Percentiles rank a stretch among this genome's conserved stretches.
Evolutionary conservation across 164 flowering plant genomes (phyloP).

Genomic region (Kalanchoe fedtschenkoi): DNA sequence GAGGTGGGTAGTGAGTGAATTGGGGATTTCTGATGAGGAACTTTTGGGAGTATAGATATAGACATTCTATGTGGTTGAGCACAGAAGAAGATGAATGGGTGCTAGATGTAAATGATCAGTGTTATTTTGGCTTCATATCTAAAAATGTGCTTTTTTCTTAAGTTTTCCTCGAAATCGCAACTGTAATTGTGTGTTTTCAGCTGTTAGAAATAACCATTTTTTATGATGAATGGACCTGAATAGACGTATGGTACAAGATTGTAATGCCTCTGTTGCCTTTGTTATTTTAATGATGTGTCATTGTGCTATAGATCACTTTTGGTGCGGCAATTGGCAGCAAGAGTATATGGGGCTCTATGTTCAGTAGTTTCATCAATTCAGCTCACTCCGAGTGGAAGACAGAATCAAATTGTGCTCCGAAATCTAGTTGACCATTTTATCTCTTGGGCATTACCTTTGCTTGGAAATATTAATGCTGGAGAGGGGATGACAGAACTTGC

Average conservation of each 20-base stretch:
- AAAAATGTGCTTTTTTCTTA: no score
- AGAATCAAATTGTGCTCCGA: constrained; percentile 49
- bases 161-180: no score
- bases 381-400: constrained; percentile 60
- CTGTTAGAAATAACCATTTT: no score
- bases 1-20: background rate
- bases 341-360: constrained; percentile 71
- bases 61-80: background rate
- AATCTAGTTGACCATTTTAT: constrained; percentile 68
- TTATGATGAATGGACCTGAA: background rate
- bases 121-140: no score
- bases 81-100: background rate
- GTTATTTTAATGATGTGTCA: constrained; percentile 3
- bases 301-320: constrained; percentile 40
- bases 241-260: background rate
- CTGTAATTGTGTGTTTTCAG: no score
- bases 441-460: constrained; percentile 72
- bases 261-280: background rate
- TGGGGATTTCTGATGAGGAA: no score
- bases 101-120: no score
- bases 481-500: constrained; percentile 62
- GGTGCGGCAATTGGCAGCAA: constrained; percentile 61
- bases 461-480: constrained; percentile 35
- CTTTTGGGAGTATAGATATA: background rate
- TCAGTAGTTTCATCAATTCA: constrained; percentile 52